These are phyloP conservation scores for Entophlyctis luteolus DNA, from an alignment of 192 early-diverging fungal genomes.

Conservation along the genomic window DNA sequence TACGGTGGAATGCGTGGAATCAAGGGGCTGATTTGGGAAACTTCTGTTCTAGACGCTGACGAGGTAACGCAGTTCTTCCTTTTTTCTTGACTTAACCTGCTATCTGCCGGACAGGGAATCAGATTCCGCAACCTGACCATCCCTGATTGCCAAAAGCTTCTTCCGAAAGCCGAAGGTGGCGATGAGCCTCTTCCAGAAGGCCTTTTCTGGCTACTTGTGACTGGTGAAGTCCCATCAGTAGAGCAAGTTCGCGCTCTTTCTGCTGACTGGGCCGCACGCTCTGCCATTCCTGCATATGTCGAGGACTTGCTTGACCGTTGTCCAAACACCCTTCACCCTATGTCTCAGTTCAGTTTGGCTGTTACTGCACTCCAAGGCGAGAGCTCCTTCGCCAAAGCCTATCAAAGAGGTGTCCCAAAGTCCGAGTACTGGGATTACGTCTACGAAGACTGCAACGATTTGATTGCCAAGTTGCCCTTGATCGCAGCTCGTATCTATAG, in stretches of 20 bases:
- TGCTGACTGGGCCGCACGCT: slow-evolving; percentile 93
- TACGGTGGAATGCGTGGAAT: slow-evolving; percentile 99
- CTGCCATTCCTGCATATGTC: slow-evolving; percentile 88
- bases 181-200: slow-evolving; percentile 94
- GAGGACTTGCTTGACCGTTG: slow-evolving; percentile 97
- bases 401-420: slow-evolving; percentile 88
- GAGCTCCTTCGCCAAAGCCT: slow-evolving; percentile 93
- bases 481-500: slow-evolving; percentile 98
- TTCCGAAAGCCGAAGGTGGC: slow-evolving; percentile 84
- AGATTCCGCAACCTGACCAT: slow-evolving; percentile 95
- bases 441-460: slow-evolving; percentile 96
- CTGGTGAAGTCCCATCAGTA: slow-evolving; percentile 90
- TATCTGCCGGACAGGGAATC: slow-evolving; percentile 65
- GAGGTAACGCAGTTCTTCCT: slow-evolving; percentile 53
- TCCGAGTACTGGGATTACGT: slow-evolving; percentile 93
- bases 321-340: slow-evolving; percentile 97
- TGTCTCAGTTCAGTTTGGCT: slow-evolving; percentile 96
- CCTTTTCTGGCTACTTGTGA: slow-evolving; percentile 97
- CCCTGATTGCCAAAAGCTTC: slow-evolving; percentile 88
- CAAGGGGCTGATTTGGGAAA: slow-evolving; percentile 98
- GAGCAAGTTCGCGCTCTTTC: slow-evolving; percentile 89
- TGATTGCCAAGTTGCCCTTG: slow-evolving; percentile 96
- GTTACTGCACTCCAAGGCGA: slow-evolving; percentile 98
- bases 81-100: background rate
- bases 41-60: slow-evolving; percentile 93